Percentiles rank a stretch among this genome's conserved stretches.
These are phyloP conservation scores for Toxicodendron radicans DNA, from an alignment of 345 rosid species.

Conservation along the genomic window DNA sequence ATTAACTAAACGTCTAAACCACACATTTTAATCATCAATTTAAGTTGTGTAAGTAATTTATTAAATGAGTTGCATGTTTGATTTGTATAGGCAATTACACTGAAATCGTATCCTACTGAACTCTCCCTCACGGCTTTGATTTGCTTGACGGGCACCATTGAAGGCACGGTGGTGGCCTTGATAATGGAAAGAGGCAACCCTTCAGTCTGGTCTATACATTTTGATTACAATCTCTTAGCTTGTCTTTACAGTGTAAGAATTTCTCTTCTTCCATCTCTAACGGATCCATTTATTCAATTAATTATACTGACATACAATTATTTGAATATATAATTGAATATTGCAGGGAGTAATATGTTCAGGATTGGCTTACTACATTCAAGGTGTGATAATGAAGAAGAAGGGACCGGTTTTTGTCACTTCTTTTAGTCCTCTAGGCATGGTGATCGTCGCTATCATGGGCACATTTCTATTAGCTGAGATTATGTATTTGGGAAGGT, in stretches of 20 bases:
- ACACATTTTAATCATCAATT: neutral
- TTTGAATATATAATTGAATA: neutral
- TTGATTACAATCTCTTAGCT: conserved; percentile 56
- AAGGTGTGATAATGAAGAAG: conserved; percentile 46
- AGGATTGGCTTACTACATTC: conserved; percentile 51
- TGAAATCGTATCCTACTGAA: conserved; percentile 74
- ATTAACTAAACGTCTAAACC: no score
- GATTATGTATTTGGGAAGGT: conserved; percentile 61
- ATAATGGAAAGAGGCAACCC: conserved; percentile 47
- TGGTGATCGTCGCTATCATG: conserved; percentile 57
- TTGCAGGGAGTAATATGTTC: conserved; percentile 61
- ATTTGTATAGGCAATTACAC: conserved; percentile 53
- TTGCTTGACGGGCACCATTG: conserved; percentile 67
- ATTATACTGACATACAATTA: neutral
- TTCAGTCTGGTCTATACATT: conserved; percentile 56
- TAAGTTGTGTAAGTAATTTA: neutral
- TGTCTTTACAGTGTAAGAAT: conserved; percentile 68
- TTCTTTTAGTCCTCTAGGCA: conserved; percentile 62
- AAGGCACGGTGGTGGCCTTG: conserved; percentile 55
- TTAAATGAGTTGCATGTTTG: neutral
- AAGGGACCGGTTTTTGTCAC: conserved; percentile 76
- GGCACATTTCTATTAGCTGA: conserved; percentile 53
- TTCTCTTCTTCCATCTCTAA: neutral
- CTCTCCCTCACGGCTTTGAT: conserved; percentile 77
- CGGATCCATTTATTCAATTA: neutral